Base-by-base conservation (phyloP, 805 yeast genomes). In the Zygosaccharomyces pseudorouxii region DNA sequence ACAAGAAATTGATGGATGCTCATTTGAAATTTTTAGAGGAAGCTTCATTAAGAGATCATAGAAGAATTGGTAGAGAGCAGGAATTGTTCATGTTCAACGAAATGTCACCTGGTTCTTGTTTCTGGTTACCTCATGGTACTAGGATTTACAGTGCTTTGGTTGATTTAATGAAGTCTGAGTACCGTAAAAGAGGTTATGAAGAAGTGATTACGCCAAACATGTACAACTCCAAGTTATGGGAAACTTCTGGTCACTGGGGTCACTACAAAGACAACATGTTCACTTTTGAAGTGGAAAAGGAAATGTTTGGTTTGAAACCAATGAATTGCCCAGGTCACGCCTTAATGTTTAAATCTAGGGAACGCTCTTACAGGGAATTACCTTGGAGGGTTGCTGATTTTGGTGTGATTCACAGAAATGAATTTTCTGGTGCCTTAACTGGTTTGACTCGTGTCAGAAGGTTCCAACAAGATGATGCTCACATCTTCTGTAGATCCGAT, bases 341-440 rank as follows among this genome's bases (percentile, higher is more conserved):
- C 77, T 69, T 92, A 61, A 80, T 92, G 74, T 92, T 88, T 78
- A 88, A 88, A 67, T 74, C 89, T 43, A 82, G 96, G 68, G 97
- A 90, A 70, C 84, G 97, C 72, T 89, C 97, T 2, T 92, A 93
- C 74, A 80, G 97, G 68, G 98, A 93, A 71, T 77, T 92, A 69
- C 99, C 99, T 63, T 86, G 96, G 95, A 86, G 99, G 77, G 95
- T 89, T 72, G 97, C 98, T 51, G 99, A 92, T 71, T 90, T 90
- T 57, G 97, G 97, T 71, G 97, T 92, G 47, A 78, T 92, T 58
- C 99, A 92, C 76, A 84, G 99, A 77, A 92, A 92, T 70, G 99
- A 92, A 72, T 87, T 85, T 60, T 82, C 93, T 37, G 98, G 98
- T 71, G 97, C 98, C 10, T 77, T 92, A 57, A 82, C 97, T 37